These are phyloP conservation scores for Corchorus olitorius DNA, from an alignment of 345 rosid genomes.

Conservation along the genomic window DNA sequence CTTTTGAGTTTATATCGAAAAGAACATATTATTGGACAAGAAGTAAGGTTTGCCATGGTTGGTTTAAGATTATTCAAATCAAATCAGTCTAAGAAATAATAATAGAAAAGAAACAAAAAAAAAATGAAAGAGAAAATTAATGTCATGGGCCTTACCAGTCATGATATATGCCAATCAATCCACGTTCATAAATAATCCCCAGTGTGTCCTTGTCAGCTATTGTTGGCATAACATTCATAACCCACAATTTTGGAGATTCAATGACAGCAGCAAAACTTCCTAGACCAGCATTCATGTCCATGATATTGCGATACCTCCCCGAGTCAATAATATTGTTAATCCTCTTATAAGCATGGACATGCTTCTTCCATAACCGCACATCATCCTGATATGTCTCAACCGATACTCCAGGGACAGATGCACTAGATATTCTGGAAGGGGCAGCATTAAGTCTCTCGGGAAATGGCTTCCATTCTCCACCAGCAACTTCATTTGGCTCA, in stretches of 20 bases:
- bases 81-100: background rate
- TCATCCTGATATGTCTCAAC: slow-evolving; percentile 38
- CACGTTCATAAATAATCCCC: slow-evolving; percentile 50
- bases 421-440: slow-evolving; percentile 50
- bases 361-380: slow-evolving; percentile 38
- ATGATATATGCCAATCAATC: slow-evolving; percentile 53
- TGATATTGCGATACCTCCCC: slow-evolving; percentile 48
- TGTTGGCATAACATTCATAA: slow-evolving; percentile 54
- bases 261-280: slow-evolving; percentile 58
- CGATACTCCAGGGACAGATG: slow-evolving; percentile 42
- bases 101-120: background rate
- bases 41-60: background rate
- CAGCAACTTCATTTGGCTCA: slow-evolving; percentile 28
- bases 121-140: background rate
- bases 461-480: slow-evolving; percentile 42
- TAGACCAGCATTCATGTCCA: slow-evolving; percentile 55
- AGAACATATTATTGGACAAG: background rate
- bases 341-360: slow-evolving; percentile 43
- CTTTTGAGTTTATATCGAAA: background rate
- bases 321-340: slow-evolving; percentile 40
- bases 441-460: slow-evolving; percentile 44
- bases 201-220: slow-evolving; percentile 43
- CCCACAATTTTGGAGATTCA: slow-evolving; percentile 35
- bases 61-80: background rate
- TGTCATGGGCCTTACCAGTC: slow-evolving; percentile 35